Base-by-base conservation (phyloP, 371 early-diverging fungal genomes). In the Mortierella sp. region DNA sequence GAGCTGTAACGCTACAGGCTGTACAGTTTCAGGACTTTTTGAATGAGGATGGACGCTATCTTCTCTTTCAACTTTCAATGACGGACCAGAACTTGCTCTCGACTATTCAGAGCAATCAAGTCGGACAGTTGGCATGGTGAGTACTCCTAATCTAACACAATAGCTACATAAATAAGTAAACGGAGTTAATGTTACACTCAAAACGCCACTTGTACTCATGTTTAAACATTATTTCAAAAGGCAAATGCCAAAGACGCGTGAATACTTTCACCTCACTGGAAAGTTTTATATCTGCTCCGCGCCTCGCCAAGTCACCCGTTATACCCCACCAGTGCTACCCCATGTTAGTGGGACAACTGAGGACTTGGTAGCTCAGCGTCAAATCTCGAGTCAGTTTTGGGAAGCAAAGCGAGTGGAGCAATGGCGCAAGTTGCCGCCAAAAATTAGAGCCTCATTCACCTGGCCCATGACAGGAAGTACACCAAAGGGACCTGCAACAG, bases 241-340 rank as follows among this genome's bases (percentile, higher is more conserved):
- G 93, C 87, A 86, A 8, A 91, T 94, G 92, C 91, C 92, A 18
- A 91, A 89, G 62, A 84, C 93, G 0, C 86, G 89, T 55, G 93
- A 94, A 65, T 89, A 90, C 58, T 94, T 89, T 70, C 88, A 87
- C 54, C 79, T 94, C 40, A 85, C 88, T 5, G 94, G 95, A 52
- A 87, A 90, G 63, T 88, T 93, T 61, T 94, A 92, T 78, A 91
- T 94, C 60, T 90, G 90, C 6, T 90, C 93, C 0, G 87, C 94
- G 4, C 92, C 94, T 2, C 89, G 89, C 43, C 90, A 94, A 75
- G 90, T 94, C 11, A 91, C 92, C 22, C 89, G 95, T 20, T 94
- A 90, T 73, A 88, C 90, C 1, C 89, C 92, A 2, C 92, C 92
- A 1, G 87, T 88, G 35, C 64, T 90, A n/a, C 68, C 84, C 8